Evolutionary conservation across 78 protist species (phyloP).

Genomic region (Pigoraptor vietnamica): DNA sequence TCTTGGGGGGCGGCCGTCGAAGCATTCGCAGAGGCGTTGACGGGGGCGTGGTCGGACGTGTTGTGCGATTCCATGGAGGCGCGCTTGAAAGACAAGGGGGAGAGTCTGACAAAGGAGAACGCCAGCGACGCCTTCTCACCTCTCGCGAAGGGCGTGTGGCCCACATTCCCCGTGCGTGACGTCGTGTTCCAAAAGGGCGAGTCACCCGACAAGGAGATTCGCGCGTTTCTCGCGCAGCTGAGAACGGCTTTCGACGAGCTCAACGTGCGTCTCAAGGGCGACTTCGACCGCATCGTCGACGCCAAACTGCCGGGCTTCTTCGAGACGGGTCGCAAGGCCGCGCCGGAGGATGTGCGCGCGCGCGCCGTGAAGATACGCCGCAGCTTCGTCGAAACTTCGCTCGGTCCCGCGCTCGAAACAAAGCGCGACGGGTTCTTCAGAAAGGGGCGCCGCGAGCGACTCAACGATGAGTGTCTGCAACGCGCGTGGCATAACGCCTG

Average conservation of each 20-base stretch:
- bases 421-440: background rate
- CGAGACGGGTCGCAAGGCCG: background rate
- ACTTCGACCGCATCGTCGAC: background rate
- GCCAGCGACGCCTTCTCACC: background rate
- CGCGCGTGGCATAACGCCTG: background rate
- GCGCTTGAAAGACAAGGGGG: background rate
- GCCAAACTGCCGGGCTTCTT: background rate
- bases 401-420: background rate
- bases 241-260: background rate
- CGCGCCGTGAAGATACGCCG: too few relatives aligned
- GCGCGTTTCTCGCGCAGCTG: background rate
- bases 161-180: background rate
- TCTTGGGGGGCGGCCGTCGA: background rate
- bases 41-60: background rate
- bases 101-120: background rate
- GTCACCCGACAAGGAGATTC: background rate
- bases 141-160: background rate
- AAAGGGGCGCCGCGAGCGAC: background rate
- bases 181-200: background rate
- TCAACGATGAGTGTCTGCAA: background rate
- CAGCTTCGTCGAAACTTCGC: too few relatives aligned
- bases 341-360: too few relatives aligned
- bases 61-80: background rate
- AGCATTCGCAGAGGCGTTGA: background rate
- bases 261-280: background rate